These are phyloP conservation scores for Solanum dulcamara DNA, from an alignment of 257 asterid genomes.

Conservation along the genomic window DNA sequence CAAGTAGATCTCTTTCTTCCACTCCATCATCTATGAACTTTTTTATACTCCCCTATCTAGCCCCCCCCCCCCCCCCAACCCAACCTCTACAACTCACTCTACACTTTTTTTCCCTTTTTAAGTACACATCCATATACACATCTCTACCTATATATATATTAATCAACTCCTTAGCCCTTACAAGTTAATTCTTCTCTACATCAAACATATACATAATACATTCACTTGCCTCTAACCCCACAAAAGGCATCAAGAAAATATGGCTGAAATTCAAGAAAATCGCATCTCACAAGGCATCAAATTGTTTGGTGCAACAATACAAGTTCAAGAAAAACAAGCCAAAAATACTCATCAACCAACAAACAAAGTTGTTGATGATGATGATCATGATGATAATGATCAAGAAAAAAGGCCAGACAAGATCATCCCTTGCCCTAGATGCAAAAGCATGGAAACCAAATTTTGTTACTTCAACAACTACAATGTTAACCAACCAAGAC, in stretches of 20 bases:
- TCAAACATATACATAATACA: constrained; percentile 6
- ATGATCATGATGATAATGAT: constrained; percentile 1
- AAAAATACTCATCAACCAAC: background rate
- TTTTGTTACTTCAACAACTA: constrained; percentile 82
- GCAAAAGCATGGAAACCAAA: constrained; percentile 81
- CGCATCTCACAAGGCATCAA: constrained; percentile 48
- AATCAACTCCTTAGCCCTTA: background rate
- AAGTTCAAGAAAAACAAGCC: constrained; percentile 13
- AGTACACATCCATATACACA: background rate
- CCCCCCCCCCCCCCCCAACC: background rate
- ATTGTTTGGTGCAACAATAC: constrained; percentile 62
- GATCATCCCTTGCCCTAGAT: constrained; percentile 73
- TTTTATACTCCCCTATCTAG: background rate
- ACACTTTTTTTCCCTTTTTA: constrained; percentile 1
- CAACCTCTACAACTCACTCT: constrained; percentile 2
- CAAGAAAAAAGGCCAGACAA: constrained; percentile 57
- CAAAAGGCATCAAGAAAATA: constrained; percentile 1
- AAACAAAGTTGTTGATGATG: constrained; percentile 1
- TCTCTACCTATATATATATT: background rate
- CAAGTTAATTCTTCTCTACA: background rate
- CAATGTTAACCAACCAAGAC: constrained; percentile 84
- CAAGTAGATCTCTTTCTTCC: background rate
- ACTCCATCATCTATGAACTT: background rate
- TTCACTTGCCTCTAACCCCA: background rate
- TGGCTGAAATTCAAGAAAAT: constrained; percentile 39